Evolutionary conservation across 352 stramenopile genomes (phyloP).

Genomic region (Pythium myriotylum): DNA sequence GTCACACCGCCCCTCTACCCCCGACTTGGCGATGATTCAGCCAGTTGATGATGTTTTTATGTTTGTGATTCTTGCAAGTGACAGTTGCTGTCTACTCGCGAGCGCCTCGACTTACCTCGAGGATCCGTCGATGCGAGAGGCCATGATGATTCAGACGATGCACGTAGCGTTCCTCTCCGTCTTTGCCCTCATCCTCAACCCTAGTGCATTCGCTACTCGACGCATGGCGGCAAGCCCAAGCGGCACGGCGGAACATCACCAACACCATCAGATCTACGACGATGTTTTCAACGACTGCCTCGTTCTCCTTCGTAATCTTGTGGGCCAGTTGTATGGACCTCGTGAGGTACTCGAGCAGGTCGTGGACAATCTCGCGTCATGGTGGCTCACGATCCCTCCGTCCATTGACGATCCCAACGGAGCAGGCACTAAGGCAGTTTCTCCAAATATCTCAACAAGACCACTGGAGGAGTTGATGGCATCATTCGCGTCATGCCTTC

Average conservation of each 20-base stretch:
- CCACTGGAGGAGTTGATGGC: slow-evolving; percentile 8
- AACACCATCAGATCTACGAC: slow-evolving; percentile 28
- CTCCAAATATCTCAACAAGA: too few species aligned
- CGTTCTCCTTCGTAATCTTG: slow-evolving; percentile 49
- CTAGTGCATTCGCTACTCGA: slow-evolving; percentile 20
- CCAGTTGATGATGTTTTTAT: slow-evolving; percentile 39
- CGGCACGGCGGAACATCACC: slow-evolving; percentile 8
- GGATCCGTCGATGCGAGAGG: slow-evolving; percentile 23
- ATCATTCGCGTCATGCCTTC: slow-evolving; percentile 36
- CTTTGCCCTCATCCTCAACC: slow-evolving; percentile 23
- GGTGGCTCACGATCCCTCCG: background rate
- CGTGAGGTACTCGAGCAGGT: slow-evolving; percentile 17
- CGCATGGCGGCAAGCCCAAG: slow-evolving; percentile 6
- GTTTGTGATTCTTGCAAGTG: slow-evolving; percentile 34
- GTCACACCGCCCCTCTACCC: background rate
- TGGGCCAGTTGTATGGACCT: slow-evolving; percentile 38
- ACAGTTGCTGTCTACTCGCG: slow-evolving; percentile 34
- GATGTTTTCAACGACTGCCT: slow-evolving; percentile 45
- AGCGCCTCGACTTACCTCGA: slow-evolving; percentile 25
- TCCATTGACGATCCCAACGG: too few species aligned
- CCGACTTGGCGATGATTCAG: slow-evolving; percentile 12
- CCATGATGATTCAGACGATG: slow-evolving; percentile 36
- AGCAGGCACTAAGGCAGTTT: too few species aligned
- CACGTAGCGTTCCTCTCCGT: slow-evolving; percentile 35
- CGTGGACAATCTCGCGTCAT: slow-evolving; percentile 16